Percentiles rank a stretch among this genome's conserved stretches.
These are phyloP conservation scores for Arachnomyces sp. DNA, from an alignment of 2,329 filamentous ascomycete genomes.

Conservation along the genomic window DNA sequence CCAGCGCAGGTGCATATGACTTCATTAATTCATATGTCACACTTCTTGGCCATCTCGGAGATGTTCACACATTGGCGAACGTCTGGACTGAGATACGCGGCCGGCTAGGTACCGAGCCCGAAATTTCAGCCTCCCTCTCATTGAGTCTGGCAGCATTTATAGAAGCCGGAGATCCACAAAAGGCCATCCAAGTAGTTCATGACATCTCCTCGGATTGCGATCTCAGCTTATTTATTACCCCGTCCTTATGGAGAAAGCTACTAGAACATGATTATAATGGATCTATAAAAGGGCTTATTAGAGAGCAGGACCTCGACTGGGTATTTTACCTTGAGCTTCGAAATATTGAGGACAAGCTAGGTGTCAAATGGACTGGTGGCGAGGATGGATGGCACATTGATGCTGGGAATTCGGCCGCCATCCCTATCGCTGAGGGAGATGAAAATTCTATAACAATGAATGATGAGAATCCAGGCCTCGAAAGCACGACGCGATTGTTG, in stretches of 20 bases:
- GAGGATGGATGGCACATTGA: slow-evolving; percentile 14
- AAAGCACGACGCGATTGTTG: slow-evolving; percentile 18
- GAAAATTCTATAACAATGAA: slow-evolving; percentile 19
- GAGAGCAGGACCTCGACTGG: slow-evolving; percentile 14
- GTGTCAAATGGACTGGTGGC: slow-evolving; percentile 20
- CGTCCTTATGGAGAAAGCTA: slow-evolving; percentile 7
- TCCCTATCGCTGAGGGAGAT: slow-evolving; percentile 13
- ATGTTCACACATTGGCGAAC: slow-evolving; percentile 12
- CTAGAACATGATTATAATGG: slow-evolving; percentile 15
- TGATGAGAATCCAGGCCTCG: slow-evolving; percentile 19
- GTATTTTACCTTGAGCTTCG: slow-evolving; percentile 21
- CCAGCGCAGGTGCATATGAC: background rate
- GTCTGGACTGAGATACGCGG: slow-evolving; percentile 19
- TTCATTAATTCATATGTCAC: slow-evolving; percentile 6
- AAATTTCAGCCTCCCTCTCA: background rate
- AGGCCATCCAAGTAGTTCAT: slow-evolving; percentile 20
- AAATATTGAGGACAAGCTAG: slow-evolving; percentile 25
- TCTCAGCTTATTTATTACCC: slow-evolving; percentile 16
- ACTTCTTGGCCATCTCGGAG: slow-evolving; percentile 16
- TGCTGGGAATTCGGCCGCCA: slow-evolving; percentile 9
- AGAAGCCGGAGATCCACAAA: slow-evolving; percentile 14
- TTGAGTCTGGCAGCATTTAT: slow-evolving; percentile 18
- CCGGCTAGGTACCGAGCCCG: slow-evolving; percentile 3
- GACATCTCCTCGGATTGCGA: slow-evolving; percentile 16
- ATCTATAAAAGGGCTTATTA: slow-evolving; percentile 18